These are phyloP conservation scores for Malus sylvestris DNA, from an alignment of 306 rosid species.

Conservation along the genomic window DNA sequence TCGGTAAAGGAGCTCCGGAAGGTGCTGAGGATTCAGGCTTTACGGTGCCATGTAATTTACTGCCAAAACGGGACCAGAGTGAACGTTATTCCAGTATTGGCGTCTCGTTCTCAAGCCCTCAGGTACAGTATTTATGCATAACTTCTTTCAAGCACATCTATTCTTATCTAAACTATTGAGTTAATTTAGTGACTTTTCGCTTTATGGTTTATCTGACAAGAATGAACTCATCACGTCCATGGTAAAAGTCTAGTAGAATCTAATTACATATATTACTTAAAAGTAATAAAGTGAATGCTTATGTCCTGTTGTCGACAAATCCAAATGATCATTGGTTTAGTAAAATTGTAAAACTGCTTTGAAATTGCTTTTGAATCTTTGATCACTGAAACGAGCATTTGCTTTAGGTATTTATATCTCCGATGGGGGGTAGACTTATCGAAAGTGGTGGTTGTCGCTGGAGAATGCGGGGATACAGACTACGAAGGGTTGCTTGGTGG, in stretches of 20 bases:
- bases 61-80: constrained; percentile 82
- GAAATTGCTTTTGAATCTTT: constrained; percentile 9
- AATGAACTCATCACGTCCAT: background rate
- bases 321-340: background rate
- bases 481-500: constrained; percentile 95
- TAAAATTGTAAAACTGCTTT: background rate
- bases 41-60: constrained; percentile 93
- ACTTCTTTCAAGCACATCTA: background rate
- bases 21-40: constrained; percentile 79
- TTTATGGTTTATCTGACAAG: background rate
- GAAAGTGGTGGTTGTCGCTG: constrained; percentile 86
- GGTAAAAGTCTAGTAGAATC: background rate
- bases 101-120: constrained; percentile 98
- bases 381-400: constrained; percentile 11
- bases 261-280: too few species aligned
- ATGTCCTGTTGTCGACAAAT: background rate
- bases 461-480: constrained; percentile 93
- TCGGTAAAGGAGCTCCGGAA: constrained; percentile 89
- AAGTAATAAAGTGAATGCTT: background rate
- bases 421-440: constrained; percentile 96
- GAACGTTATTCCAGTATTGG: constrained; percentile 87
- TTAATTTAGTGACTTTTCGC: background rate
- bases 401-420: constrained; percentile 73
- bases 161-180: background rate
- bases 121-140: constrained; percentile 45